Evolutionary conservation across 345 rosid species (phyloP).

Genomic region (Gossypium longicalyx): DNA sequence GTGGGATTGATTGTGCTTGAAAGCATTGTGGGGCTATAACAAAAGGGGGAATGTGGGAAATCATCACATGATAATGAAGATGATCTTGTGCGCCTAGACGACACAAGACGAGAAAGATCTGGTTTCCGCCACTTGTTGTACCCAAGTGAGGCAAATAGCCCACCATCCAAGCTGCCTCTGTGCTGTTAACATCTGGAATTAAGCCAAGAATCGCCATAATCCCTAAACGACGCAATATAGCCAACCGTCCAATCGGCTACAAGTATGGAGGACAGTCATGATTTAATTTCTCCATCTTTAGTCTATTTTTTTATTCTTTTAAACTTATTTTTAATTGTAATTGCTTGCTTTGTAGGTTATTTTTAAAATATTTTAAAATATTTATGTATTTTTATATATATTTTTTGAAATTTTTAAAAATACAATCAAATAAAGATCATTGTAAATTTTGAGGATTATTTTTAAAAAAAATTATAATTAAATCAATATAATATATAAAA

Average conservation of each 20-base stretch:
- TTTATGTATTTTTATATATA: too few species aligned
- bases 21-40: not conserved
- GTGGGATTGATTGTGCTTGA: conserved; percentile 22
- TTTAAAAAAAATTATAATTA: too few species aligned
- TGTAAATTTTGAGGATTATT: too few species aligned
- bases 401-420: too few species aligned
- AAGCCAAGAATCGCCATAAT: conserved; percentile 30
- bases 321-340: not conserved
- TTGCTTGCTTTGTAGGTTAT: conserved; percentile 30
- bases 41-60: conserved; percentile 37
- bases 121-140: conserved; percentile 29
- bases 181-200: conserved; percentile 35
- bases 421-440: too few species aligned
- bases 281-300: not conserved
- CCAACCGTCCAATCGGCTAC: conserved; percentile 40
- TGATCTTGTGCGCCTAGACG: conserved; percentile 31
- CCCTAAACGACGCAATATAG: conserved; percentile 41
- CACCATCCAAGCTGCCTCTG: conserved; percentile 36
- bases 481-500: too few species aligned
- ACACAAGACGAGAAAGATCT: conserved; percentile 31
- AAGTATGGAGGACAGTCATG: conserved; percentile 36
- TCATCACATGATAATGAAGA: conserved; percentile 30
- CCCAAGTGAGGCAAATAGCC: conserved; percentile 31
- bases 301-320: not conserved
- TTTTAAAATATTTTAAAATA: too few species aligned